phyloP scores from a whole-genome alignment of 2,329 filamentous ascomycete species.

The Neobulgaria alba region DNA sequence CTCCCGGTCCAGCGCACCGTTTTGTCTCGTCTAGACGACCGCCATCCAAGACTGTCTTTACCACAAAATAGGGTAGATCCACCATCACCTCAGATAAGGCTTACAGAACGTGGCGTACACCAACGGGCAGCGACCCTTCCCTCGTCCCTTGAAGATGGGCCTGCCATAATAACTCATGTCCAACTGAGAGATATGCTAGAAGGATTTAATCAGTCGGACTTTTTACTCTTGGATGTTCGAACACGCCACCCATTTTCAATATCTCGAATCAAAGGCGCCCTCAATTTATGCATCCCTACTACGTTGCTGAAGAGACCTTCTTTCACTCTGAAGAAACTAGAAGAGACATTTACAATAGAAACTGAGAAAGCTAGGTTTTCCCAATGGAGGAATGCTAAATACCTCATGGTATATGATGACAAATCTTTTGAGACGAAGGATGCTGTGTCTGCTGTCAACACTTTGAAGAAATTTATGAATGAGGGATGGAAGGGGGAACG shows the following conservation, averaged over 20 bases:
- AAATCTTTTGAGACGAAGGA: constrained; percentile 72
- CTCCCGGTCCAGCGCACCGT: constrained; percentile 17
- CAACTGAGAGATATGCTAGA: constrained; percentile 50
- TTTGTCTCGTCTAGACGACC: constrained; percentile 35
- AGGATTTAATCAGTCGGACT: constrained; percentile 28
- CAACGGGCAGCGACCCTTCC: constrained; percentile 46
- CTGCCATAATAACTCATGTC: constrained; percentile 44
- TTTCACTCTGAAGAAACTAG: constrained; percentile 80
- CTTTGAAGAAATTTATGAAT: constrained; percentile 82
- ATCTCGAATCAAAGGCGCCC: constrained; percentile 66
- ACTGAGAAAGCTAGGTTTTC: constrained; percentile 64
- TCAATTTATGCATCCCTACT: constrained; percentile 92
- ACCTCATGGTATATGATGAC: constrained; percentile 82
- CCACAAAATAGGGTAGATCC: constrained; percentile 39
- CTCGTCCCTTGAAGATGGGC: constrained; percentile 36
- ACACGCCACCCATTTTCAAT: constrained; percentile 75
- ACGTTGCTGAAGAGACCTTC: constrained; percentile 85
- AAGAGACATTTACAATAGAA: constrained; percentile 73
- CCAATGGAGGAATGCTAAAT: constrained; percentile 63
- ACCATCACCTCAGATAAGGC: constrained; percentile 28
- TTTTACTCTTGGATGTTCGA: constrained; percentile 72
- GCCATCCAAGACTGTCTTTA: constrained; percentile 47
- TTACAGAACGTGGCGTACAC: constrained; percentile 16
- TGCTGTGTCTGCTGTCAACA: constrained; percentile 71
- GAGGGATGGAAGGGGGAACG: constrained; percentile 72